phyloP scores from a whole-genome alignment of 495 filamentous ascomycete genomes.

The Penicillium atrosanguineum region DNA sequence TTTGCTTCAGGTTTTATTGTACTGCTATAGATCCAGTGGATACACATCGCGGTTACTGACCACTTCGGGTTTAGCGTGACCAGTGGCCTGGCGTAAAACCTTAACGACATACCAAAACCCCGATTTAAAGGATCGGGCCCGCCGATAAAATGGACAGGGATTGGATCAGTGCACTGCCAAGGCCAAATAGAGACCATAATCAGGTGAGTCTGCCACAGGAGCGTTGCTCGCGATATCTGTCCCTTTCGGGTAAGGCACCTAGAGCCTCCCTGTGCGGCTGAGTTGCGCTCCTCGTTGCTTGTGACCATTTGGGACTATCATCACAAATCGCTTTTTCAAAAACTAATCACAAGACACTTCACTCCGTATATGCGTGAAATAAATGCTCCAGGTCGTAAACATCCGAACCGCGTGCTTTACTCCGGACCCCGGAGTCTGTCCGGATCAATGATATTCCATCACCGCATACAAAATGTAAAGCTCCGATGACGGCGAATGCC shows the following conservation, averaged over 20 bases:
- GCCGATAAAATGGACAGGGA: not conserved
- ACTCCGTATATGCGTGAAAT: not conserved
- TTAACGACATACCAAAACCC: not conserved
- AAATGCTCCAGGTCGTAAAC: not conserved
- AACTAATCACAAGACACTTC: too few species aligned
- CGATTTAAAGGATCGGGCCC: not conserved
- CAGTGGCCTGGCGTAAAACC: not conserved
- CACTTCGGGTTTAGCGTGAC: conserved; percentile 30
- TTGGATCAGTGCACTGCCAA: too few species aligned
- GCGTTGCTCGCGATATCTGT: conserved; percentile 13
- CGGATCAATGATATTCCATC: conserved; percentile 25
- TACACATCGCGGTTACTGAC: conserved; percentile 32
- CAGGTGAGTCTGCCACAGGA: not conserved
- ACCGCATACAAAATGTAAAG: conserved; percentile 26
- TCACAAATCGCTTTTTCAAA: not conserved
- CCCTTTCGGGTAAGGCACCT: conserved; percentile 9
- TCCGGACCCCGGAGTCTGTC: conserved; percentile 21
- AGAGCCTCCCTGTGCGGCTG: not conserved
- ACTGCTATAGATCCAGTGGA: conserved; percentile 12
- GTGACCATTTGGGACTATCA: not conserved
- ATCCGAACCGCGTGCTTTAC: conserved; percentile 13
- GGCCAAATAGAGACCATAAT: not conserved
- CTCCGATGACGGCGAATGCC: conserved; percentile 36
- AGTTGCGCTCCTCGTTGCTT: not conserved
- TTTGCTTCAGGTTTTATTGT: not conserved